Evolutionary conservation across 495 filamentous ascomycete species (phyloP).

Genomic region (Apodospora peruviana): DNA sequence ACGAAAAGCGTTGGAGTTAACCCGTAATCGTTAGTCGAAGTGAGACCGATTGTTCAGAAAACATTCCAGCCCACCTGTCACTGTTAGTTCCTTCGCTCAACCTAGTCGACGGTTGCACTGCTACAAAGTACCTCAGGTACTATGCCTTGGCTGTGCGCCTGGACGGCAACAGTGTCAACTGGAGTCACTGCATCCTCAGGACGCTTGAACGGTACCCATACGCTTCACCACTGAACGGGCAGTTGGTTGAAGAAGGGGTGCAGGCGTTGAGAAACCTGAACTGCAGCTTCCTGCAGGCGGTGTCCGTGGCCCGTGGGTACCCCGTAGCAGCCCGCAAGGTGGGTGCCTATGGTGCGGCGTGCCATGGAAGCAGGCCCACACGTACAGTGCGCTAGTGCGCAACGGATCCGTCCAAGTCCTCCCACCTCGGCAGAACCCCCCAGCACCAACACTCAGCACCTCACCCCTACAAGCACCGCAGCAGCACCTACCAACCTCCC

Average conservation of each 20-base stretch:
- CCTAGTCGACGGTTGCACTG: conserved; percentile 14
- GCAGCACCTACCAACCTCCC: conserved; percentile 22
- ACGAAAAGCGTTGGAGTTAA: neutral
- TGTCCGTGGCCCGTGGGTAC: conserved; percentile 2
- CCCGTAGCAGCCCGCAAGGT: conserved; percentile 8
- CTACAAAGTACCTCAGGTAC: conserved; percentile 18
- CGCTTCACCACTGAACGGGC: too few relatives aligned
- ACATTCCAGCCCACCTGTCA: conserved; percentile 13
- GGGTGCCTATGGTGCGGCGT: neutral
- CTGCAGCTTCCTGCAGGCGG: conserved; percentile 26
- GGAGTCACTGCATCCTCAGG: conserved; percentile 13
- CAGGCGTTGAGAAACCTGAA: too few relatives aligned
- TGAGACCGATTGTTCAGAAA: neutral
- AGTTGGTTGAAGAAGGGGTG: too few relatives aligned
- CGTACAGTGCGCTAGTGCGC: too few relatives aligned
- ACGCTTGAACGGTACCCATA: conserved; percentile 1
- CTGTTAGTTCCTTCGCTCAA: too few relatives aligned
- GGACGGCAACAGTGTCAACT: conserved; percentile 15
- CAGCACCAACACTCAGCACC: conserved; percentile 3
- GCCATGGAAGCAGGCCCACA: too few relatives aligned
- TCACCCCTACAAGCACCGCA: conserved; percentile 4
- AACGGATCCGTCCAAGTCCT: too few relatives aligned
- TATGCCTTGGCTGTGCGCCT: conserved; percentile 20
- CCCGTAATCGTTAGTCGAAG: neutral
- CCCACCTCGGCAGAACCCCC: conserved; percentile 19